phyloP scores from a whole-genome alignment of 139 green algal species.

The Chlorella sorokiniana region DNA sequence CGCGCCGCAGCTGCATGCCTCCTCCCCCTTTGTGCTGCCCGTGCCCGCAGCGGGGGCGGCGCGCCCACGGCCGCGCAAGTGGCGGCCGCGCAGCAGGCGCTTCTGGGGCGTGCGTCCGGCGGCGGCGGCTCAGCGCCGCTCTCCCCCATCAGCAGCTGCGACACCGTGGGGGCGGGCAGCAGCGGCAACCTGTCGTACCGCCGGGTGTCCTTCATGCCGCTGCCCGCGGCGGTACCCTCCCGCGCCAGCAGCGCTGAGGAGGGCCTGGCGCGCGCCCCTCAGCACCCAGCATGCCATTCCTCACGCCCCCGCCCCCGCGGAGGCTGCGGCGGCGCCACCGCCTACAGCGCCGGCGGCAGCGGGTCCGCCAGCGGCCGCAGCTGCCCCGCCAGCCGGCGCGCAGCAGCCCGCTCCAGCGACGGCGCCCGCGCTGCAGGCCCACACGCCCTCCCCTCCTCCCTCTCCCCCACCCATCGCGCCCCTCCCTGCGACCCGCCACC shows the following conservation, averaged over 20 bases:
- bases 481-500: too few species aligned
- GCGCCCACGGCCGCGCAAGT: background rate
- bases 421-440: background rate
- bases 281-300: background rate
- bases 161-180: background rate
- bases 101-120: background rate
- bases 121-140: background rate
- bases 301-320: background rate
- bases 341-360: background rate
- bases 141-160: background rate
- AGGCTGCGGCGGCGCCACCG: background rate
- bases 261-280: background rate
- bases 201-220: slow-evolving; percentile 1
- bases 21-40: too few species aligned
- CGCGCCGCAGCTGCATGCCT: too few species aligned
- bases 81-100: background rate
- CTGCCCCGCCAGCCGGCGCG: background rate
- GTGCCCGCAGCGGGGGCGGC: background rate
- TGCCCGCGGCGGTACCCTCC: background rate
- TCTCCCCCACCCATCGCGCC: background rate
- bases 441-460: background rate
- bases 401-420: background rate
- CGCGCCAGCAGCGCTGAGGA: background rate
- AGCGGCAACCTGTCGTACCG: slow-evolving; percentile 5
- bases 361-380: background rate